Conservation (phyloP, 495 filamentous ascomycete species). For the Cenococcum geophilum region DNA sequence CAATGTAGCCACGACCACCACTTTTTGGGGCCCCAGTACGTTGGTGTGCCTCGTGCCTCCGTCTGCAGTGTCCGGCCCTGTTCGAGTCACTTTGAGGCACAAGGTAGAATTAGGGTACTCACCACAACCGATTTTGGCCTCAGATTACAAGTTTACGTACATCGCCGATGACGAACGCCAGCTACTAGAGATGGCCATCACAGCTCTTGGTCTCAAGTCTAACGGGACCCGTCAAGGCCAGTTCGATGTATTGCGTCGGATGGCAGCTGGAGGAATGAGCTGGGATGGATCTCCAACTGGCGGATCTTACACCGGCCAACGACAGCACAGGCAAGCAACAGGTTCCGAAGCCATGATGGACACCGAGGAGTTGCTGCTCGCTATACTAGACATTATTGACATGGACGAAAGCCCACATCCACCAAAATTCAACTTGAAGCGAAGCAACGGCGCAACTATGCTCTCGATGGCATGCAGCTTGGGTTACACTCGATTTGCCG, state of each 20-base stretch:
- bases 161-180: constrained; percentile 66
- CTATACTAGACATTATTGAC: constrained; percentile 70
- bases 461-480: constrained; percentile 74
- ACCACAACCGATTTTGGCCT: constrained; percentile 39
- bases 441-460: constrained; percentile 68
- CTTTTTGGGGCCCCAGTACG: constrained; percentile 73
- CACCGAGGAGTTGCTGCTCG: constrained; percentile 67
- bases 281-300: not conserved
- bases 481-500: constrained; percentile 68
- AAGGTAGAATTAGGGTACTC: constrained; percentile 48
- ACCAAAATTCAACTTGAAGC: constrained; percentile 57
- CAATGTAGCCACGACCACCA: constrained; percentile 67
- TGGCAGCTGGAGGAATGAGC: not conserved
- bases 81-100: constrained; percentile 68
- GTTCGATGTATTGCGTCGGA: not conserved
- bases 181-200: constrained; percentile 22
- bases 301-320: constrained; percentile 5
- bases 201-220: constrained; percentile 10
- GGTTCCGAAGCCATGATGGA: not conserved
- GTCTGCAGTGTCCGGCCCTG: constrained; percentile 54
- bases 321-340: constrained; percentile 32
- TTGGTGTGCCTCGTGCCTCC: constrained; percentile 82
- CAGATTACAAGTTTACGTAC: constrained; percentile 62
- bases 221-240: not conserved
- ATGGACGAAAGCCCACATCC: constrained; percentile 64